Base-by-base conservation (phyloP, 139 green algal genomes). In the Tetradesmus obliquus region DNA sequence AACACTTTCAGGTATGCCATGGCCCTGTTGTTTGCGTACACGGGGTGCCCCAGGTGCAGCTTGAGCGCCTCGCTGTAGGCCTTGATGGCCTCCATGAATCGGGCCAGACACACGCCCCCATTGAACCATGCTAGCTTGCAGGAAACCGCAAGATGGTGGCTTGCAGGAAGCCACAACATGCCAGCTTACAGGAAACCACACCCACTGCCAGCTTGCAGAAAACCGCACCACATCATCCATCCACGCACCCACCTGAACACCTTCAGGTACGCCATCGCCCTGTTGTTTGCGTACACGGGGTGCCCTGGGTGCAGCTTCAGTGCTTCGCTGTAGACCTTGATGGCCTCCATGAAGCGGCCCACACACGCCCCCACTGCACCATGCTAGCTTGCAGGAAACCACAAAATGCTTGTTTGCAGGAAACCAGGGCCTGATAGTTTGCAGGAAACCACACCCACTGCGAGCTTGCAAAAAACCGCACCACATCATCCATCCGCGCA, bases 1-100 rank as follows among this genome's bases (percentile, higher is more conserved):
- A 96, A 96, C 5, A 94, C 79, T 86, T 94, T 94, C 54, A 96
- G 93, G 86, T 90, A 94, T 3, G 93, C 93, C 92, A 96, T 94
- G 76, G 94, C 92, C 3, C 92, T 80, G 88, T 96, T 96, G 86
- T 90, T 95, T 88, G 88, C 93, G 91, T 96, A 95, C 8, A 95
- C 90, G 15, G 91, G 91, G 57, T 87, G 9, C 60, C 17, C 2
- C 17, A n/a, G 93, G 89, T 95, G 79, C 58, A 93, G 81, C 24
- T 89, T 84, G 58, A 95, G 91, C 5, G 94, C 94, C 82, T 92
- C 91, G 72, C 82, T 92, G 94, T 95, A 96, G 71, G 94, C 93
- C 19, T 88, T 92, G 20, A 95, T 55, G n/a, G 94, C 93, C 1
- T 96, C 92, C 22, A 51, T 82, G 69, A 85, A 92, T 66, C 72